These are phyloP conservation scores for Rhypophila decipiens DNA, from an alignment of 495 filamentous ascomycete species.

Conservation along the genomic window DNA sequence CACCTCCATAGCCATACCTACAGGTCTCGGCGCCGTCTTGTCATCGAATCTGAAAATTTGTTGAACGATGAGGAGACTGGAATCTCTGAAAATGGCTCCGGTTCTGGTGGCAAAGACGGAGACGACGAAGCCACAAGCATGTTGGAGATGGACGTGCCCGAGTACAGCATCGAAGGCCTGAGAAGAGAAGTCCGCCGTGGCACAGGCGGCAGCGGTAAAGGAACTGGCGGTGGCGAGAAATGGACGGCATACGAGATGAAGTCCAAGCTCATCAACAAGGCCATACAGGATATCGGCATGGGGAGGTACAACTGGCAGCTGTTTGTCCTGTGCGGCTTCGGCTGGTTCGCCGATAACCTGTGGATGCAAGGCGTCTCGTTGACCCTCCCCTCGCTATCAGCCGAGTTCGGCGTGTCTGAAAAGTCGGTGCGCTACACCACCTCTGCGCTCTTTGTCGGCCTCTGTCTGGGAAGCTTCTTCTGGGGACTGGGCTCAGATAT, in stretches of 20 bases:
- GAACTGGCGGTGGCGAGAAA: conserved; percentile 28
- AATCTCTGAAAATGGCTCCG: conserved; percentile 14
- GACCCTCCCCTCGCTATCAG: conserved; percentile 62
- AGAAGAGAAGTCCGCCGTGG: conserved; percentile 39
- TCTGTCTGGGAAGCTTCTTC: conserved; percentile 67
- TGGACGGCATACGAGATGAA: conserved; percentile 49
- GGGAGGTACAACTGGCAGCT: conserved; percentile 81
- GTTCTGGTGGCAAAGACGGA: conserved; percentile 22
- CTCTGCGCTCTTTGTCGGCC: conserved; percentile 48
- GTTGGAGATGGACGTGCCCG: conserved; percentile 35
- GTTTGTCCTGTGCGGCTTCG: conserved; percentile 77
- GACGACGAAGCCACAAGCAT: conserved; percentile 33
- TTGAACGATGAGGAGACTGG: conserved; percentile 16
- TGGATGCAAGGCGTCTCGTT: conserved; percentile 65
- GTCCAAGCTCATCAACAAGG: conserved; percentile 61
- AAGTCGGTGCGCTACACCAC: conserved; percentile 49
- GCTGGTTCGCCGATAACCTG: conserved; percentile 57
- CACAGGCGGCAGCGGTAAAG: no score
- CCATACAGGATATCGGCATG: conserved; percentile 83
- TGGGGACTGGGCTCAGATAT: conserved; percentile 78
- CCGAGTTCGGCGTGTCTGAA: conserved; percentile 55
- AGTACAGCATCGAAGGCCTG: conserved; percentile 47
- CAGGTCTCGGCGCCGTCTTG: conserved; percentile 22
- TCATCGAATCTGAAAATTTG: conserved; percentile 28
- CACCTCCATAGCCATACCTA: conserved; percentile 42